Conservation (phyloP, 129 eudicot genomes). For the Escallonia herrerae region DNA sequence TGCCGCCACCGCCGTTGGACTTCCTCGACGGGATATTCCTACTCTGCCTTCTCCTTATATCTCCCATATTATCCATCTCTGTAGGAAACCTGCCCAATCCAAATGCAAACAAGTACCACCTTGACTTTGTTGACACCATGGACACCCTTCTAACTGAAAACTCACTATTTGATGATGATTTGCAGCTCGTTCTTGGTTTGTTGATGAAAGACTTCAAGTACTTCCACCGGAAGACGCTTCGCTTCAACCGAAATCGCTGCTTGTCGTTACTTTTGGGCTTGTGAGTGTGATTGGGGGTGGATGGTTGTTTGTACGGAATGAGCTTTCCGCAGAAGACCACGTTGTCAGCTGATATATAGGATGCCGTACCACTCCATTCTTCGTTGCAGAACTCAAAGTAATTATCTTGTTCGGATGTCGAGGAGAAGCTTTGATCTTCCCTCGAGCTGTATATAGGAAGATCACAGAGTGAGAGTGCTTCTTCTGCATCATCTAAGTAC, state of each 20-base stretch:
- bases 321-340: background rate
- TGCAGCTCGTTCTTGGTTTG: too few species aligned
- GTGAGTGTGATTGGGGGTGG: background rate
- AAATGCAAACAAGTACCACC: slow-evolving; percentile 44
- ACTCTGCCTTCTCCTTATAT: slow-evolving; percentile 49
- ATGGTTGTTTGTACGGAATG: background rate
- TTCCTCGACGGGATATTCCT: too few species aligned
- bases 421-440: background rate
- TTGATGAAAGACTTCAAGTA: too few species aligned
- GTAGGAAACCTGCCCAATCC: slow-evolving; percentile 31
- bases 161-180: background rate
- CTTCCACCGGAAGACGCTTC: too few species aligned
- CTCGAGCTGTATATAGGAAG: background rate
- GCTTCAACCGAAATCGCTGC: background rate
- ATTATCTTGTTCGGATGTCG: background rate
- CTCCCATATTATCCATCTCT: slow-evolving; percentile 34
- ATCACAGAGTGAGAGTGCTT: background rate
- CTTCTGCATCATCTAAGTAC: background rate
- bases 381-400: background rate
- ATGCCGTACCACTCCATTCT: background rate
- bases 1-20: slow-evolving; percentile 7
- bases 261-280: background rate
- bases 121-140: slow-evolving; percentile 26
- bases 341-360: background rate
- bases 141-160: background rate